Evolutionary conservation across 2,329 filamentous ascomycete genomes (phyloP).

Genomic region (Coniochaeta sp.): DNA sequence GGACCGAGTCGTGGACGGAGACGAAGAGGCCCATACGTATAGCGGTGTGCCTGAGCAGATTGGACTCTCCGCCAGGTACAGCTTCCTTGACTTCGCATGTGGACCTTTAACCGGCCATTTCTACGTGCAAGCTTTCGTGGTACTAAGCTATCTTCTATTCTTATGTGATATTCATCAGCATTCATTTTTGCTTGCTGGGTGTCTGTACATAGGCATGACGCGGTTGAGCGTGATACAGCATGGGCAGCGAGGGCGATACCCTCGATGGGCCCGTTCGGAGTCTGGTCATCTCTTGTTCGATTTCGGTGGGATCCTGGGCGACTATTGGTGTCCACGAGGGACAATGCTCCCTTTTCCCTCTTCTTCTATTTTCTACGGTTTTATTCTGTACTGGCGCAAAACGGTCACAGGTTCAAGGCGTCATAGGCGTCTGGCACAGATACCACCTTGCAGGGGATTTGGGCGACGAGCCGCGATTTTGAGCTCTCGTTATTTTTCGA

Average conservation of each 20-base stretch:
- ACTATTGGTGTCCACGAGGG: not conserved
- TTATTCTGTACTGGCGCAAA: not conserved
- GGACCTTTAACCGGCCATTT: not conserved
- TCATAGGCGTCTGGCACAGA: not conserved
- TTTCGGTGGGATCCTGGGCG: not conserved
- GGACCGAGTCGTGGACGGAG: conserved; percentile 75
- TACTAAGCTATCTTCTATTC: not conserved
- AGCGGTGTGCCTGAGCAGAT: not conserved
- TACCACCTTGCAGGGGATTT: not conserved
- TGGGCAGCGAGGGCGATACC: not conserved
- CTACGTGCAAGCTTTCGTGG: no score
- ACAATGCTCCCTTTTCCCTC: not conserved
- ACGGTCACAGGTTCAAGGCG: not conserved
- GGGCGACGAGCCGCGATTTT: not conserved
- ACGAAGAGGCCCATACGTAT: conserved; percentile 47
- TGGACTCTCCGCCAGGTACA: not conserved
- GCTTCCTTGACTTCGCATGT: not conserved
- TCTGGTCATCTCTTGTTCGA: not conserved
- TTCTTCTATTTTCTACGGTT: not conserved
- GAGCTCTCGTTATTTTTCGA: not conserved
- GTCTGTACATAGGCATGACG: not conserved
- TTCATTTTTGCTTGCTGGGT: not conserved
- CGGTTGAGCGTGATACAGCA: not conserved
- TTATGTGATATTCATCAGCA: not conserved
- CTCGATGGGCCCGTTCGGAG: not conserved